Percentiles rank a stretch among this genome's conserved stretches.
These are phyloP conservation scores for Fusarium sp. DNA, from an alignment of 2,329 filamentous ascomycete species.

Conservation along the genomic window DNA sequence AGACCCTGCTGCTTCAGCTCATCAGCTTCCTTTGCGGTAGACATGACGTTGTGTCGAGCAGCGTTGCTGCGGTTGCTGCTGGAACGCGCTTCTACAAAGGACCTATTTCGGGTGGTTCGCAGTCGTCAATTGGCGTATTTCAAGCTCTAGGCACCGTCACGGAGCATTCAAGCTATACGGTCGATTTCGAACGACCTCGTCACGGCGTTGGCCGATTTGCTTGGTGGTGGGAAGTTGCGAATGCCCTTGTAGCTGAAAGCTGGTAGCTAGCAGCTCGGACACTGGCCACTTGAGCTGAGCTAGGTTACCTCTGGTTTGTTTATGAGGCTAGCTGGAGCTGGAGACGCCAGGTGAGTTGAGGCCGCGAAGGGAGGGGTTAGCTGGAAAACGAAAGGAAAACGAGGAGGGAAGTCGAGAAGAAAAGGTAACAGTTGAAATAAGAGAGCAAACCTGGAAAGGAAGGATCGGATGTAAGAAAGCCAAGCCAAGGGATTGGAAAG, in stretches of 20 bases:
- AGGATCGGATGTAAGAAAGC: slow-evolving; percentile 6
- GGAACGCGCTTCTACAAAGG: slow-evolving; percentile 22
- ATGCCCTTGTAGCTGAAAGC: slow-evolving; percentile 15
- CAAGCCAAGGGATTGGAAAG: slow-evolving; percentile 25
- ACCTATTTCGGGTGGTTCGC: slow-evolving; percentile 10
- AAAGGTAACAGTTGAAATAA: slow-evolving; percentile 22
- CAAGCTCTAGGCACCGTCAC: slow-evolving; percentile 24
- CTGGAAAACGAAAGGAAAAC: slow-evolving; percentile 12
- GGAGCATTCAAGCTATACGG: slow-evolving; percentile 36
- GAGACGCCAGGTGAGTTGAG: slow-evolving; percentile 22
- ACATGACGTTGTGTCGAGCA: slow-evolving; percentile 47
- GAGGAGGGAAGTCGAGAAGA: slow-evolving; percentile 36
- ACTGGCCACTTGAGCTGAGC: slow-evolving; percentile 5
- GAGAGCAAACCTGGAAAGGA: slow-evolving; percentile 5
- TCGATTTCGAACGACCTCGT: slow-evolving; percentile 25
- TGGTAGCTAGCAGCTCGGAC: slow-evolving; percentile 17
- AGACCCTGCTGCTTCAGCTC: slow-evolving; percentile 88
- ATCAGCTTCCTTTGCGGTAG: slow-evolving; percentile 50
- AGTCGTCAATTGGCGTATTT: slow-evolving; percentile 42
- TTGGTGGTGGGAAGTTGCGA: slow-evolving; percentile 25
- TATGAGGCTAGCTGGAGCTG: slow-evolving; percentile 12
- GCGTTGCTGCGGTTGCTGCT: slow-evolving; percentile 31
- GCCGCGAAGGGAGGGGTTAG: slow-evolving; percentile 25
- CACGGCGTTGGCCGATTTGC: slow-evolving; percentile 12
- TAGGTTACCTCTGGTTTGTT: slow-evolving; percentile 10